Conservation (phyloP, 2,329 filamentous ascomycete genomes). For the Fusarium liriodendri region DNA sequence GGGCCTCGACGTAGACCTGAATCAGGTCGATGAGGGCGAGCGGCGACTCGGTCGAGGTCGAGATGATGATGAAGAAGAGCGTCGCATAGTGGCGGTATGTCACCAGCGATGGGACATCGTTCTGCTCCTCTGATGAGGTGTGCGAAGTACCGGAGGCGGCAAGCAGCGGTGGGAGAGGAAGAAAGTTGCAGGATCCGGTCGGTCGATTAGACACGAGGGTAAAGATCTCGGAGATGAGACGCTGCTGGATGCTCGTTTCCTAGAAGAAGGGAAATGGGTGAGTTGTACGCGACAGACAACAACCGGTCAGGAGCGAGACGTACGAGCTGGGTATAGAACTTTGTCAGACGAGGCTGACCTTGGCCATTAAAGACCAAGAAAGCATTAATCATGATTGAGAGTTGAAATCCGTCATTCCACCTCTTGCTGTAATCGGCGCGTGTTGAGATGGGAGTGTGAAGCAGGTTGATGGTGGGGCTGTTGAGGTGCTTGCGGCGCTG, state of each 20-base stretch:
- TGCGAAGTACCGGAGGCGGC: constrained; percentile 71
- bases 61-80: constrained; percentile 98
- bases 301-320: constrained; percentile 11
- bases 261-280: constrained; percentile 51
- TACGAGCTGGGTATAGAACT: constrained; percentile 98
- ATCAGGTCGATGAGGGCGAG: constrained; percentile 96
- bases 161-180: constrained; percentile 79
- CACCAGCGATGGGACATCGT: constrained; percentile 92
- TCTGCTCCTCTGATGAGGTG: constrained; percentile 76
- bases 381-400: constrained; percentile 88
- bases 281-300: not conserved
- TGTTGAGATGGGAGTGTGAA: constrained; percentile 5
- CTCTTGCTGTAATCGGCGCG: not conserved
- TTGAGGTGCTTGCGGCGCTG: constrained; percentile 12
- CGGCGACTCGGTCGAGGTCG: constrained; percentile 94
- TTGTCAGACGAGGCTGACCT: constrained; percentile 94
- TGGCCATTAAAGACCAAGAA: constrained; percentile 99
- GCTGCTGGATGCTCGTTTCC: constrained; percentile 98
- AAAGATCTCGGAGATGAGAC: constrained; percentile 97
- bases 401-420: constrained; percentile 34
- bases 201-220: constrained; percentile 92
- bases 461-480: constrained; percentile 36
- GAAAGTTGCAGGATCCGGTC: constrained; percentile 95
- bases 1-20: constrained; percentile 96
- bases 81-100: constrained; percentile 99